Evolutionary conservation across 306 rosid species (phyloP), one percentile per base, ranked within the genome.

Genomic region (Elaeagnus macrophylla): DNA sequence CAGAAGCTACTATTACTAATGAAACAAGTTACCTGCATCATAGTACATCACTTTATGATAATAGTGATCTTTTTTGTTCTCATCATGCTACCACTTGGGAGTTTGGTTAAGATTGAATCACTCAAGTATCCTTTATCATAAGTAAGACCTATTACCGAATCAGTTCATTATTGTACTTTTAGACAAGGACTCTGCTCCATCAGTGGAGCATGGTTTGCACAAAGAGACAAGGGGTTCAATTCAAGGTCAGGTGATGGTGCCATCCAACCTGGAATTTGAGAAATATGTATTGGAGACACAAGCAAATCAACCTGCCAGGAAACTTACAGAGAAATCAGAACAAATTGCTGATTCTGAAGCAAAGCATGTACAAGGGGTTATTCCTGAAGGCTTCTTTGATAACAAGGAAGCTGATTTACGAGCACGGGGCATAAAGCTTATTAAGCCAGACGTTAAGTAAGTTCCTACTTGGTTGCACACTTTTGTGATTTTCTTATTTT

Each of bases 311-410:
- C 64, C 76, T 48, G 60, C 67, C 53, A 37, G 12, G 41, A 78
- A 80, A 59, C 64, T 13, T 51, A 61, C 53, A 40, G 75, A 72
- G 65, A 54, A 66, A 57, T 53, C 86, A 37, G 51, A 51, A 42
- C 50, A 61, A 63, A 48, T 57, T 67, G 32, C 64, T 65, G 85
- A 65, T 72, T 57, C 81, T 25, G 94, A 84, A 64, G 64, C 14
- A 62, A 78, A 76, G 68, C 94, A 79, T 74, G 77, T 40, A 20
- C 78, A 75, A 64, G 93, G 89, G 44, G 80, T 76, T 78, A 78
- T 91, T 57, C 99, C 99, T 38, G 99, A 84, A 73, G 99, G 99
- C 54, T 91, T 91, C 76, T 91, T 87, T 77, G 99, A 91, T 66
- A 83, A 82, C 66, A 91, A 91, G 80, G 99, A 91, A 37, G 99